These are phyloP conservation scores for Phytophthora boehmeriae DNA, from an alignment of 352 stramenopile species.

Conservation along the genomic window DNA sequence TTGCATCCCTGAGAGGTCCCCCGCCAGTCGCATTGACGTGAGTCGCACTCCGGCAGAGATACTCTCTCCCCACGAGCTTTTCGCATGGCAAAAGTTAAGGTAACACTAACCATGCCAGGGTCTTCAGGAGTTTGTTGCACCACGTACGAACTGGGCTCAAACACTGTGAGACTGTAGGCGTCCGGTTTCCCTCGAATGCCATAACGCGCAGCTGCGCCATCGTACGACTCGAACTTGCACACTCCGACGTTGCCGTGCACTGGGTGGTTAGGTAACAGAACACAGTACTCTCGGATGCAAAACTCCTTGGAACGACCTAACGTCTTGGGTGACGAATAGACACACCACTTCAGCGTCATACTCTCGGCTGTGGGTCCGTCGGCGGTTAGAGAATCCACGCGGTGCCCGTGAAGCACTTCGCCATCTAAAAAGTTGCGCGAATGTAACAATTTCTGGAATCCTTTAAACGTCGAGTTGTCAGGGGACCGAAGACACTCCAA, in stretches of 20 bases:
- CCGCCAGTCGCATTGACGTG: constrained; percentile 64
- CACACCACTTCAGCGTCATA: constrained; percentile 86
- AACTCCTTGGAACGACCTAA: constrained; percentile 85
- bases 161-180: constrained; percentile 79
- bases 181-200: constrained; percentile 73
- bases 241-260: constrained; percentile 70
- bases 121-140: constrained; percentile 77
- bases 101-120: constrained; percentile 61
- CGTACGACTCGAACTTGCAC: constrained; percentile 83
- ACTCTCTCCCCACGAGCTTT: constrained; percentile 72
- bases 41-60: constrained; percentile 76
- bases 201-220: constrained; percentile 75
- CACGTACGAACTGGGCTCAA: constrained; percentile 77
- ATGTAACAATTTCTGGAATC: constrained; percentile 81
- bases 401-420: constrained; percentile 77
- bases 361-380: constrained; percentile 48
- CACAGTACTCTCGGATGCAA: constrained; percentile 81
- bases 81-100: constrained; percentile 77
- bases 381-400: constrained; percentile 15
- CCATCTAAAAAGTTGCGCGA: constrained; percentile 76
- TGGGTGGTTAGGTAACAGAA: constrained; percentile 58
- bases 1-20: constrained; percentile 63
- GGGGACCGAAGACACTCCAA: constrained; percentile 78
- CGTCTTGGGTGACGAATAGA: constrained; percentile 77
- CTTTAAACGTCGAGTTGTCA: constrained; percentile 59